Evolutionary conservation across 331 rosid species (phyloP).

Genomic region (Pyracantha coccinea): DNA sequence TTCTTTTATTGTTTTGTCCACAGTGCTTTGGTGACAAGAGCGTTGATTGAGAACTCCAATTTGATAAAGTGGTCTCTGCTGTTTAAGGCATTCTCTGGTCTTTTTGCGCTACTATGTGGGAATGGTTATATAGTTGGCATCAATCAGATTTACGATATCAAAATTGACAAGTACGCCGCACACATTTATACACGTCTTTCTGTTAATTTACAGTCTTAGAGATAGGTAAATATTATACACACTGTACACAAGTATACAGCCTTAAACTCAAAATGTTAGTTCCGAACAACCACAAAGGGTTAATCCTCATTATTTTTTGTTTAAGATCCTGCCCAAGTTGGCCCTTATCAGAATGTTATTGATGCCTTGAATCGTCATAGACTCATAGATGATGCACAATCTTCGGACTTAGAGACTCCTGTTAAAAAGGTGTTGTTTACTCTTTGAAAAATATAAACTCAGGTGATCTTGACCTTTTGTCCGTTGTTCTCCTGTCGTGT

Average conservation of each 20-base stretch:
- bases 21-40: slow-evolving; percentile 93
- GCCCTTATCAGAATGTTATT: neutral
- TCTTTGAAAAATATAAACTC: neutral
- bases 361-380: neutral
- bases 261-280: neutral
- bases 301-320: neutral
- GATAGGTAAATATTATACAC: neutral
- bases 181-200: slow-evolving; percentile 1
- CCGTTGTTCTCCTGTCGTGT: neutral
- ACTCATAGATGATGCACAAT: neutral
- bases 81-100: slow-evolving; percentile 81
- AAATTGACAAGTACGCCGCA: slow-evolving; percentile 82
- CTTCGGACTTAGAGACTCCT: neutral
- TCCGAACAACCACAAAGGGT: neutral
- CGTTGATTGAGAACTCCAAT: slow-evolving; percentile 82
- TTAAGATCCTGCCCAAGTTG: neutral
- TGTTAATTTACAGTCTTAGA: neutral
- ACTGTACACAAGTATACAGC: neutral
- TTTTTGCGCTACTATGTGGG: slow-evolving; percentile 84
- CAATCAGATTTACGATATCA: slow-evolving; percentile 92
- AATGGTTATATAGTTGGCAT: slow-evolving; percentile 97
- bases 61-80: slow-evolving; percentile 91
- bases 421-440: neutral
- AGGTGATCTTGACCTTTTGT: neutral
- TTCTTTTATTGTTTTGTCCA: slow-evolving; percentile 13